phyloP scores from a whole-genome alignment of 192 early-diverging fungal species.

The Coemansia sp. region DNA sequence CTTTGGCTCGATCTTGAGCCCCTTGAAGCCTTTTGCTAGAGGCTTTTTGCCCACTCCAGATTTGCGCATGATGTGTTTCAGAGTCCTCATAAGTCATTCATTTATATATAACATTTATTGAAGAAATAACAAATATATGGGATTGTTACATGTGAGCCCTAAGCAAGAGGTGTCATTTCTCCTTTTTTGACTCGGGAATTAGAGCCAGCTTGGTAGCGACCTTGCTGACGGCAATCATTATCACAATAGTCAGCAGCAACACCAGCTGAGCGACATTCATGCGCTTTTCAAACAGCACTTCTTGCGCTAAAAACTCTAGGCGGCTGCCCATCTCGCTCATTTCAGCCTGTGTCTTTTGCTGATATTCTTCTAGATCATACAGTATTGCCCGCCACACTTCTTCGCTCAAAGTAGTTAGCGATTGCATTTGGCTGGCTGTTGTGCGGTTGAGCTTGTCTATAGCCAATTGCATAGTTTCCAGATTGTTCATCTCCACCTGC shows the following conservation, averaged over 20 bases:
- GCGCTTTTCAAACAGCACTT: conserved; percentile 57
- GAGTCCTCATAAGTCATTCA: too few relatives aligned
- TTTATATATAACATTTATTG: too few relatives aligned
- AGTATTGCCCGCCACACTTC: conserved; percentile 56
- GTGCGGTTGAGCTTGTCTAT: conserved; percentile 68
- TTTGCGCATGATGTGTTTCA: conserved; percentile 1
- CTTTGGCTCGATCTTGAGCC: neutral
- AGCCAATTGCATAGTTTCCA: conserved; percentile 62
- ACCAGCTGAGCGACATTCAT: conserved; percentile 56
- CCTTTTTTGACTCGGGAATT: conserved; percentile 54
- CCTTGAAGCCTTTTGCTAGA: neutral
- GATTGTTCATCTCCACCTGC: conserved; percentile 59
- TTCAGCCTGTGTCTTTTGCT: conserved; percentile 44
- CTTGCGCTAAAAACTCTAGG: conserved; percentile 49
- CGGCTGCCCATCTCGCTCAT: conserved; percentile 31
- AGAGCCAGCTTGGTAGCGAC: conserved; percentile 47
- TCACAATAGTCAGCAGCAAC: conserved; percentile 44
- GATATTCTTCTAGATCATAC: conserved; percentile 52
- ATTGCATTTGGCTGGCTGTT: conserved; percentile 61
- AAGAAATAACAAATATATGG: too few relatives aligned
- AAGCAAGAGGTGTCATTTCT: conserved; percentile 20
- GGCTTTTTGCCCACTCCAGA: neutral
- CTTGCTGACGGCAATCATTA: conserved; percentile 49
- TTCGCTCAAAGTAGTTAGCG: conserved; percentile 56
- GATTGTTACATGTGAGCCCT: too few relatives aligned